Base-by-base conservation (phyloP, 169 alveolate genomes). In the Condylostoma magnum region DNA sequence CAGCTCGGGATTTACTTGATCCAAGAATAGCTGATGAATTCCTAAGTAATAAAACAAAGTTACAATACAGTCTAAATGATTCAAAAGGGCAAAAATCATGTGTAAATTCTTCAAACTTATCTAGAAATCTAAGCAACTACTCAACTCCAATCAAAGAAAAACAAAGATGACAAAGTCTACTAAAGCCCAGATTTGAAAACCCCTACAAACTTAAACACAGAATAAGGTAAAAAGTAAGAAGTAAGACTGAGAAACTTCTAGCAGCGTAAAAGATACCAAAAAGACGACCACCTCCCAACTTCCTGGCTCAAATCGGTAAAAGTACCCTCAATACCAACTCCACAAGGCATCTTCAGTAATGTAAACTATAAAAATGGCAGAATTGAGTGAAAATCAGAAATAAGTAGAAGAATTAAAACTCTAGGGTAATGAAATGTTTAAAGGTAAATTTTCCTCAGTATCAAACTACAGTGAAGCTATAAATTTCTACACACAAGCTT, bases 381-480 rank as follows among this genome's bases (percentile, higher is more conserved):
- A n/a, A n/a, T n/a, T n/a, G n/a, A n/a, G n/a, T n/a, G n/a, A n/a
- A n/a, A n/a, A n/a, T n/a, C n/a, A n/a, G n/a, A n/a, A n/a, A n/a
- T n/a, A n/a, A n/a, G 48, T 55, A 15, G 73, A 63, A 63, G 73
- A 63, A 44, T 31, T 63, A 3, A 67, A 67, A 34, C 36, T 27
- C 3, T 47, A 15, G 50, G 76, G 76, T 47, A 67, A 67, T 33
- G 52, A 67, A 18, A 33, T 12, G 22, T 67, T 67, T 34, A 46
- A 56, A 80, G 83, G 66, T 47, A 71, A n/a, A n/a, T n/a, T n/a
- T n/a, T n/a, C n/a, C n/a, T n/a, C n/a, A n/a, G n/a, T n/a, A n/a
- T n/a, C 78, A 22, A 78, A 86, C 69, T 91, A 74, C 69, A 34
- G 74, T 6, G 85, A 84, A 28, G 96, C 96, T 18, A 58, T 80